Base-by-base conservation (phyloP, 768 basidiomycete genomes). In the Myochromella boudieri region DNA sequence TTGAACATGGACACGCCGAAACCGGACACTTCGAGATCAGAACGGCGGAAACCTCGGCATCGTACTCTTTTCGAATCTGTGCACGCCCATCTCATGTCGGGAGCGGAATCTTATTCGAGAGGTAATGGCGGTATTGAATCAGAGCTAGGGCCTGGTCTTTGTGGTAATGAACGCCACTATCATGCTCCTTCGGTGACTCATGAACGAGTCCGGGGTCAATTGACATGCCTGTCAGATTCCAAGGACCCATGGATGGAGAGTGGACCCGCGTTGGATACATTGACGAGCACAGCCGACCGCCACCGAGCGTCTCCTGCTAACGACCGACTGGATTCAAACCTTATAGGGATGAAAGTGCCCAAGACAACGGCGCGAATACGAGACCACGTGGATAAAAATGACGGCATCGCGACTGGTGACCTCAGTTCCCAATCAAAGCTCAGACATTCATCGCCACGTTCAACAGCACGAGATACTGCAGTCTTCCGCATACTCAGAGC, bases 21-120 rank as follows among this genome's bases (percentile, higher is more conserved):
- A 6, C 15, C 17, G 6, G 42, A 17, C 14, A 20, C 42, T 14
- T 37, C 36, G 36, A 22, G 10, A 20, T 39, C 37, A 26, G 42
- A 48, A 14, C 38, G 37, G 5, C 49, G 32, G 20, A 49, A 42
- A 38, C 48, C 29, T 29, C 52, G 59, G 27, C 63, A 69, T 49
- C 70, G 68, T 51, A 74, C 63, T 52, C 65, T 81, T 26, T 63
- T 67, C 33, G 71, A 77, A 44, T 72, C 77, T 11, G 69, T 82
- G 3, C 75, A 72, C 31, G 73, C 74, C 1, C 69, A 81, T 57
- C 71, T 82, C 39, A 52, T 54, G 24, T 25, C 37, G n/a, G 46
- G 29, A 12, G 33, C 26, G 4, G 46, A 40, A 20, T 18, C 29
- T 2, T 34, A 15, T 14, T 7, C 11, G 2, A n/a, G 26, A n/a